Evolutionary conservation across 2,329 filamentous ascomycete genomes (phyloP).

Genomic region (Aciculosporium take): DNA sequence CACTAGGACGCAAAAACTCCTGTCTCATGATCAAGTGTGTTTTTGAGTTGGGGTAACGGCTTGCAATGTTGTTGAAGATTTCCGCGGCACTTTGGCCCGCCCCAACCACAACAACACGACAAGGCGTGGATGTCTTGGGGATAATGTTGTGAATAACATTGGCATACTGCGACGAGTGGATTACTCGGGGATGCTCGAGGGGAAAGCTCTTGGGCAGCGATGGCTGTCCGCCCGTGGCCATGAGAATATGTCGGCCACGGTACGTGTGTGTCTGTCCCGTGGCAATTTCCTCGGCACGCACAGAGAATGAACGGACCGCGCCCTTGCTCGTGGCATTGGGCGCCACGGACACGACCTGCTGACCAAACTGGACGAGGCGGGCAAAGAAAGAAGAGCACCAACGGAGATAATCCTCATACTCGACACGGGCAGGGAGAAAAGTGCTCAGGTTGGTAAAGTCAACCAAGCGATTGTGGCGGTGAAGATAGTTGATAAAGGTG

Average conservation of each 20-base stretch:
- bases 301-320: conserved; percentile 49
- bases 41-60: conserved; percentile 65
- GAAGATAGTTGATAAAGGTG: conserved; percentile 91
- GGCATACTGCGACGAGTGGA: conserved; percentile 82
- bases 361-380: conserved; percentile 56
- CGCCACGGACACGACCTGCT: conserved; percentile 60
- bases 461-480: conserved; percentile 64
- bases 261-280: conserved; percentile 40
- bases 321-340: conserved; percentile 31
- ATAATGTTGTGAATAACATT: conserved; percentile 47
- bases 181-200: conserved; percentile 53
- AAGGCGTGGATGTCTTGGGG: conserved; percentile 37
- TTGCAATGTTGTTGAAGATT: conserved; percentile 82
- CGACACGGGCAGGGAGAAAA: conserved; percentile 70
- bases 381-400: conserved; percentile 82
- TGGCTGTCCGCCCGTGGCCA: conserved; percentile 46
- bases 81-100: conserved; percentile 88
- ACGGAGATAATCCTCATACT: conserved; percentile 90
- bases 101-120: conserved; percentile 73
- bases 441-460: conserved; percentile 85
- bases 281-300: conserved; percentile 48
- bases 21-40: conserved; percentile 70
- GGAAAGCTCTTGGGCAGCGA: conserved; percentile 59
- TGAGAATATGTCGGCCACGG: conserved; percentile 49
- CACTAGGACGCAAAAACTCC: conserved; percentile 73